Conservation (phyloP, 805 yeast species). For the Isabelozyma rhagii region DNA sequence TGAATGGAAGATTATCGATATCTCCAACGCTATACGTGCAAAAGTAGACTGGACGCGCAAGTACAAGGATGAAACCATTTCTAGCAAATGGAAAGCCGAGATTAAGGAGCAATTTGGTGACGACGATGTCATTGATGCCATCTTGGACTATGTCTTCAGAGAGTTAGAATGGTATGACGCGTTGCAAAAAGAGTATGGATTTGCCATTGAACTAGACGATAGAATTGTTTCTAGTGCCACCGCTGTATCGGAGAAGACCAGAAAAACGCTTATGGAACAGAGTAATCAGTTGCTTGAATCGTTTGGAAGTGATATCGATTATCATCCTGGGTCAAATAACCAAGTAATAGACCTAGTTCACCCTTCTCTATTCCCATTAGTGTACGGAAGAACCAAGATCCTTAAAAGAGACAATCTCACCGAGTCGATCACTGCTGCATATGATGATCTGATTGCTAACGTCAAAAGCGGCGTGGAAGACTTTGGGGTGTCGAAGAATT, state of each 20-base stretch:
- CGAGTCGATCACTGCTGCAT: slow-evolving; percentile 6
- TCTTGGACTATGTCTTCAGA: slow-evolving; percentile 19
- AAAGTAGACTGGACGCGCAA: slow-evolving; percentile 18
- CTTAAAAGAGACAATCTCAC: slow-evolving; percentile 1
- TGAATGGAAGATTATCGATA: slow-evolving; percentile 14
- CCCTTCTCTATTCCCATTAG: slow-evolving; percentile 37
- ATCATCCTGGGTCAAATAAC: slow-evolving; percentile 35
- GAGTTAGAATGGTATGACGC: slow-evolving; percentile 29
- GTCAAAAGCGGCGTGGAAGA: slow-evolving; percentile 9
- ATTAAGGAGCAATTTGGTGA: slow-evolving; percentile 8
- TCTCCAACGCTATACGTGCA: slow-evolving; percentile 11
- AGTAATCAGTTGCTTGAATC: slow-evolving; percentile 10
- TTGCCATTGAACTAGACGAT: slow-evolving; percentile 16
- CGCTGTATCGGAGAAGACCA: slow-evolving; percentile 9
- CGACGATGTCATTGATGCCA: slow-evolving; percentile 10
- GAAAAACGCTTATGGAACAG: slow-evolving; percentile 7
- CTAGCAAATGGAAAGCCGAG: slow-evolving; percentile 17
- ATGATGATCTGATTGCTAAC: slow-evolving; percentile 4
- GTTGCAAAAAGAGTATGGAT: slow-evolving; percentile 8
- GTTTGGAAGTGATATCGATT: slow-evolving; percentile 20
- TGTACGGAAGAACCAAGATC: slow-evolving; percentile 25
- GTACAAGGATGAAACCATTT: slow-evolving; percentile 10
- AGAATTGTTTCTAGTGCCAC: slow-evolving; percentile 15
- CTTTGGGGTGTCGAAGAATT: slow-evolving; percentile 18
- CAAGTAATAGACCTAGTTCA: slow-evolving; percentile 39